Conservation (phyloP, 768 basidiomycete species). For the Pholiota conissans region DNA sequence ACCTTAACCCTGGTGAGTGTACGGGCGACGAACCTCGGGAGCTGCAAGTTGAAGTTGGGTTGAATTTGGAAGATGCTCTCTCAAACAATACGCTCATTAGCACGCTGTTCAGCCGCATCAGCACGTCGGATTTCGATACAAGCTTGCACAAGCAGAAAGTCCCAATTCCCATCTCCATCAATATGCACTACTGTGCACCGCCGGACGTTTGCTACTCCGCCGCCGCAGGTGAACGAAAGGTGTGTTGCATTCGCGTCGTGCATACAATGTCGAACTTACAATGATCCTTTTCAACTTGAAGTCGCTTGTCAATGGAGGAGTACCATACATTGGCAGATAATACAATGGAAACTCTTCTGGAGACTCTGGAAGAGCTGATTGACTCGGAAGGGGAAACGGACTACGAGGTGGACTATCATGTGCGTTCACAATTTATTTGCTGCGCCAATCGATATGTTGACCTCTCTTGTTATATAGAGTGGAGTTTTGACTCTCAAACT, state of each 20-base stretch:
- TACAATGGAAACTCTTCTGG: constrained; percentile 77
- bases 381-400: constrained; percentile 53
- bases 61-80: constrained; percentile 23
- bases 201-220: constrained; percentile 49
- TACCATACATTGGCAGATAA: constrained; percentile 76
- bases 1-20: constrained; percentile 25
- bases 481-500: constrained; percentile 87
- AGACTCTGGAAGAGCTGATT: constrained; percentile 71
- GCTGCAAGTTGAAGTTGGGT: background rate
- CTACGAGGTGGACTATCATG: constrained; percentile 89
- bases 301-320: constrained; percentile 52
- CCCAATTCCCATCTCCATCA: background rate
- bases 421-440: constrained; percentile 33
- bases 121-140: constrained; percentile 18
- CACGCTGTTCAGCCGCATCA: constrained; percentile 22
- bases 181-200: constrained; percentile 10
- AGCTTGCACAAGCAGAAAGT: constrained; percentile 6
- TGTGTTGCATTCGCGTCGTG: constrained; percentile 23
- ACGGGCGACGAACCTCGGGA: background rate
- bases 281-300: constrained; percentile 24
- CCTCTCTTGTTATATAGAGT: constrained; percentile 46
- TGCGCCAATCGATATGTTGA: constrained; percentile 1
- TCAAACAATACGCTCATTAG: constrained; percentile 24
- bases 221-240: constrained; percentile 60
- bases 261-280: background rate